These are phyloP conservation scores for Dendrocalamus sinicus DNA, from an alignment of 176 grass and related monocot genomes.

Conservation along the genomic window DNA sequence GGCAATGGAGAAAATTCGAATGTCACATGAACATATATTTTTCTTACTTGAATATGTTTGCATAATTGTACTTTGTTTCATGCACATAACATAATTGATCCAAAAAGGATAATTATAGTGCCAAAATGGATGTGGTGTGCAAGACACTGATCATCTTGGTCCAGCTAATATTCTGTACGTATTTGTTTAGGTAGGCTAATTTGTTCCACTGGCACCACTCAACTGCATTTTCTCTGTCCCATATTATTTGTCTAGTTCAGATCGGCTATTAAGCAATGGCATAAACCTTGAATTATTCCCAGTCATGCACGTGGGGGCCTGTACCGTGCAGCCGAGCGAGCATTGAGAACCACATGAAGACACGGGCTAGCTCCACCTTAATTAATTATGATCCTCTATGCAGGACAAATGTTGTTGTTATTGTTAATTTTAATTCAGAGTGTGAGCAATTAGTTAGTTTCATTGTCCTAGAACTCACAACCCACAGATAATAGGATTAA, in stretches of 20 bases:
- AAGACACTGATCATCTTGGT: neutral
- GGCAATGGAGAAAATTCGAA: neutral
- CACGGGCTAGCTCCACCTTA: neutral
- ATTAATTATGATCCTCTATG: neutral
- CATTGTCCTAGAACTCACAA: neutral
- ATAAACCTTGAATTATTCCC: constrained; percentile 20
- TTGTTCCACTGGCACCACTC: neutral
- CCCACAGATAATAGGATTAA: neutral
- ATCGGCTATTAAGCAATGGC: neutral
- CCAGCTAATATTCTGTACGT: constrained; percentile 28
- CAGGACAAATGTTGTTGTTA: neutral
- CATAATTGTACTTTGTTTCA: constrained; percentile 13
- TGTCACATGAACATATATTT: constrained; percentile 10
- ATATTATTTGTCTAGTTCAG: neutral
- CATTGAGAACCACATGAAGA: neutral
- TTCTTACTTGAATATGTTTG: constrained; percentile 14
- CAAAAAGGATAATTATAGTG: neutral
- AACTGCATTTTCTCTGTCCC: neutral
- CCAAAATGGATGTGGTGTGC: neutral
- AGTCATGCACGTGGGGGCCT: neutral
- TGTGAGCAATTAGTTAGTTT: neutral
- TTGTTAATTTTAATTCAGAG: neutral
- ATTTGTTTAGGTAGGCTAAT: neutral
- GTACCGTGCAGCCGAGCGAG: neutral
- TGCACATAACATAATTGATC: neutral